Evolutionary conservation across 805 yeast genomes (phyloP).

Genomic region (Lipomyces lipofer): DNA sequence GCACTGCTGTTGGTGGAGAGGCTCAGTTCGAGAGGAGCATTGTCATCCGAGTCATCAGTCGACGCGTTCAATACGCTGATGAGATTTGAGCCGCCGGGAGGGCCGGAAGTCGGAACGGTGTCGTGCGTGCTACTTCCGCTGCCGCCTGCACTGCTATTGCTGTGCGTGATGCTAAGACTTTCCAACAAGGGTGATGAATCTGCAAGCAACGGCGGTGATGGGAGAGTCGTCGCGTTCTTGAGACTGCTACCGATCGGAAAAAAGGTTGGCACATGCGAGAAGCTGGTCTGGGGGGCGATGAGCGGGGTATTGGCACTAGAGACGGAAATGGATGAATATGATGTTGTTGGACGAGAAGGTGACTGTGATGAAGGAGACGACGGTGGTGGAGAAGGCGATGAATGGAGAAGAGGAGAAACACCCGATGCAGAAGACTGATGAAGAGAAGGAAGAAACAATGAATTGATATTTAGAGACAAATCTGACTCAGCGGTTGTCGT

Average conservation of each 20-base stretch:
- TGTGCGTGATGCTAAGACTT: slow-evolving; percentile 1
- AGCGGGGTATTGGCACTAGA: background rate
- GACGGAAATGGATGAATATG: background rate
- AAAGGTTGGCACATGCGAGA: too few relatives aligned
- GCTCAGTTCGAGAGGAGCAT: background rate
- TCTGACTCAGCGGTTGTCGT: slow-evolving; percentile 5
- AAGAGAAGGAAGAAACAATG: background rate
- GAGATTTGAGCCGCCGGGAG: slow-evolving; percentile 11
- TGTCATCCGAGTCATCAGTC: slow-evolving; percentile 9
- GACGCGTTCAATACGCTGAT: slow-evolving; percentile 11
- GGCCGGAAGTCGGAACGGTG: background rate
- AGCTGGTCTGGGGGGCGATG: background rate
- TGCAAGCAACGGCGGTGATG: slow-evolving; percentile 5
- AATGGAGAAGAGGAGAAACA: background rate
- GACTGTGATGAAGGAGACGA: background rate
- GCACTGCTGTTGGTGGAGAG: slow-evolving; percentile 8
- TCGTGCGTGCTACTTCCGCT: slow-evolving; percentile 1
- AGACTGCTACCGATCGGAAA: slow-evolving; percentile 6
- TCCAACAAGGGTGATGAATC: slow-evolving; percentile 8
- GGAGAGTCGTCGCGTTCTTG: background rate
- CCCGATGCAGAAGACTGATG: background rate
- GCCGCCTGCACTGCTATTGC: slow-evolving; percentile 6
- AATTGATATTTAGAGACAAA: background rate
- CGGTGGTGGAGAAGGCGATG: background rate
- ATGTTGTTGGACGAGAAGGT: background rate